Conservation (phyloP, 768 basidiomycete genomes). For the Mycena floridula region DNA sequence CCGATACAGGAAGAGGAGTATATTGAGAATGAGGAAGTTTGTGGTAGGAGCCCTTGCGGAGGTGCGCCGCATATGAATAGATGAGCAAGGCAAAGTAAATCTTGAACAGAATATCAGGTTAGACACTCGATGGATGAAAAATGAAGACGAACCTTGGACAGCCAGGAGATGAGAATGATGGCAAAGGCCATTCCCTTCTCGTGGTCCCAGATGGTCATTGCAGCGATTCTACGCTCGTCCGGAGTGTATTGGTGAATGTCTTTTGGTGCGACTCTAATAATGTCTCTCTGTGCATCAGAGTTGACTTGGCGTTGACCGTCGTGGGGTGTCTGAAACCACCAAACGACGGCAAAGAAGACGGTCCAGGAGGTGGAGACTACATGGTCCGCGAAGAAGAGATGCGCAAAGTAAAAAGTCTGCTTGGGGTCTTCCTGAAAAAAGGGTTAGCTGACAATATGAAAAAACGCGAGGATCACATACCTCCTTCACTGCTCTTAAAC, state of each 20-base stretch:
- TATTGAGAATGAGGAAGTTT: slow-evolving; percentile 59
- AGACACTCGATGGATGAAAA: slow-evolving; percentile 2
- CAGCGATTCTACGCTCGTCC: slow-evolving; percentile 63
- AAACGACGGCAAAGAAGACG: slow-evolving; percentile 81
- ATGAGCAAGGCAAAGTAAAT: slow-evolving; percentile 86
- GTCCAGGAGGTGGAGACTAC: slow-evolving; percentile 87
- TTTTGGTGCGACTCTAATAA: slow-evolving; percentile 58
- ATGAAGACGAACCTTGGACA: slow-evolving; percentile 64
- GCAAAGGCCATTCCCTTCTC: slow-evolving; percentile 80
- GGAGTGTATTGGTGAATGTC: slow-evolving; percentile 51
- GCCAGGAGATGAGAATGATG: slow-evolving; percentile 80
- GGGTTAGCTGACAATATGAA: slow-evolving; percentile 3
- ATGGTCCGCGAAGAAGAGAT: slow-evolving; percentile 90
- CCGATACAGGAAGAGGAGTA: slow-evolving; percentile 22
- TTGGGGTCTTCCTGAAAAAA: slow-evolving; percentile 78
- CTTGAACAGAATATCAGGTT: slow-evolving; percentile 33
- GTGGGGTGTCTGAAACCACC: slow-evolving; percentile 91
- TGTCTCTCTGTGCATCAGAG: slow-evolving; percentile 82
- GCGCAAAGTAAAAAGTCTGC: slow-evolving; percentile 82
- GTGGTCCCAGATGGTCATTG: slow-evolving; percentile 79
- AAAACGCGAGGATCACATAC: slow-evolving; percentile 38
- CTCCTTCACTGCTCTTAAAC: slow-evolving; percentile 76
- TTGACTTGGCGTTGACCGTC: slow-evolving; percentile 79
- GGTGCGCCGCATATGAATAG: slow-evolving; percentile 91
- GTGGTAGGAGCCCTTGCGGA: slow-evolving; percentile 88